phyloP scores from a whole-genome alignment of 2,329 filamentous ascomycete genomes.

The Xylaria sp. region DNA sequence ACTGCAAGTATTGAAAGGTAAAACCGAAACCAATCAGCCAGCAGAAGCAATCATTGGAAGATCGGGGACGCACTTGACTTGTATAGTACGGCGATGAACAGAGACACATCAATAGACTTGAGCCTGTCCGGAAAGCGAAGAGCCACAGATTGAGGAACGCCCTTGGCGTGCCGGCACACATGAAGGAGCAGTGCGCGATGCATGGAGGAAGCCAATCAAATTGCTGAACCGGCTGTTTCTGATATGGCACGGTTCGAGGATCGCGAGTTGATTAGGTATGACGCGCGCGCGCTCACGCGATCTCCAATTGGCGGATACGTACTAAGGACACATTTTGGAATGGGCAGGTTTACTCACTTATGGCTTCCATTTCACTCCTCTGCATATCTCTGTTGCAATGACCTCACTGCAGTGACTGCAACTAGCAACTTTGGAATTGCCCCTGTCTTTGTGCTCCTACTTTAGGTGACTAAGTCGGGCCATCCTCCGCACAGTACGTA shows the following conservation, averaged over 20 bases:
- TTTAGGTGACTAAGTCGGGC: no score
- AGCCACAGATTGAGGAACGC: background rate
- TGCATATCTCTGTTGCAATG: background rate
- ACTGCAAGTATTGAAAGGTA: no score
- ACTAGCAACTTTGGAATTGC: background rate
- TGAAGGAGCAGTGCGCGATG: constrained; percentile 9
- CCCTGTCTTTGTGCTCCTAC: background rate
- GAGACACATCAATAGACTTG: background rate
- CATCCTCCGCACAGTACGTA: no score
- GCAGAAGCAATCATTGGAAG: background rate
- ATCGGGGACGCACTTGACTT: background rate
- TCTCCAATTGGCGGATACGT: constrained; percentile 1
- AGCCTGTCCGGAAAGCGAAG: background rate
- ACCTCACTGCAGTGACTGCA: no score
- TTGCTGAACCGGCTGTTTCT: constrained; percentile 14
- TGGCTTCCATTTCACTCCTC: background rate
- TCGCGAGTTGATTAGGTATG: constrained; percentile 14
- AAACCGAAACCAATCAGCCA: background rate
- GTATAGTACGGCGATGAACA: background rate
- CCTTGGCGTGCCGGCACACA: constrained; percentile 14
- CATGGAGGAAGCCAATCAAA: constrained; percentile 23
- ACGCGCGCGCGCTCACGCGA: constrained; percentile 10
- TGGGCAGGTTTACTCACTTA: constrained; percentile 1
- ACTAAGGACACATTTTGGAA: no score
- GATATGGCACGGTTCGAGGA: constrained; percentile 20